Base-by-base conservation (phyloP, 2,329 filamentous ascomycete species). In the Tolypocladium ophioglossoides region DNA sequence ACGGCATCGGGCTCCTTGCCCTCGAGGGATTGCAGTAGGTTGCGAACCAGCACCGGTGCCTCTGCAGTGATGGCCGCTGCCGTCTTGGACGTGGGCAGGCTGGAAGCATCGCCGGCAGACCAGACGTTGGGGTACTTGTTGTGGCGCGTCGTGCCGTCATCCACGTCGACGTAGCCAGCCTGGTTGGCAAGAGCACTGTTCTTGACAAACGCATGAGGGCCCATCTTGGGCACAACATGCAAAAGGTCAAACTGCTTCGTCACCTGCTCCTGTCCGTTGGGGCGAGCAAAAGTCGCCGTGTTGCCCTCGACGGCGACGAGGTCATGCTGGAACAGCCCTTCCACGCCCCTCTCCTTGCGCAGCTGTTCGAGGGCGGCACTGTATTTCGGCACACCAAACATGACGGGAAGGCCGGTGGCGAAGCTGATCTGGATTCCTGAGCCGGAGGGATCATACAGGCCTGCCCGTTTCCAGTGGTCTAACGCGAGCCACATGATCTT, bases 331-430 rank as follows among this genome's bases (percentile, higher is more conserved):
- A 83, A 83, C 18, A 82, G 68, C 0, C 76, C 80, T 62, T 83
- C 80, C 2, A 83, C 80, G 3, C 74, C 75, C 11, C 79, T 67
- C 63, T 82, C 74, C 63, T 73, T 62, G 3, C 80, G 74, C 62
- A 83, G 66, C 58, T 74, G 66, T 56, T 83, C 78, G 1, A 83
- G 73, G 52, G 69, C 71, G 32, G 73, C 74, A 62, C 71, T 78
- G 64, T 83, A 83, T 68, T 83, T 83, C 55, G 79, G 76, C 39
- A 83, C 79, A 47, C 76, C 80, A 54, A 83, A 83, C 80, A 83
- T 83, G 52, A 66, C 67, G 0, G 78, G 77, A 3, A 80, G 68
- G 0, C 73, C 79, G 0, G 80, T 82, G 6, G 79, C 79, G 56
- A 81, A 83, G 58, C 65, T 73, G 56, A 83, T 77, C 24, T 75